Conservation (phyloP, 441 rosid species). For the Mallotus repandus region DNA sequence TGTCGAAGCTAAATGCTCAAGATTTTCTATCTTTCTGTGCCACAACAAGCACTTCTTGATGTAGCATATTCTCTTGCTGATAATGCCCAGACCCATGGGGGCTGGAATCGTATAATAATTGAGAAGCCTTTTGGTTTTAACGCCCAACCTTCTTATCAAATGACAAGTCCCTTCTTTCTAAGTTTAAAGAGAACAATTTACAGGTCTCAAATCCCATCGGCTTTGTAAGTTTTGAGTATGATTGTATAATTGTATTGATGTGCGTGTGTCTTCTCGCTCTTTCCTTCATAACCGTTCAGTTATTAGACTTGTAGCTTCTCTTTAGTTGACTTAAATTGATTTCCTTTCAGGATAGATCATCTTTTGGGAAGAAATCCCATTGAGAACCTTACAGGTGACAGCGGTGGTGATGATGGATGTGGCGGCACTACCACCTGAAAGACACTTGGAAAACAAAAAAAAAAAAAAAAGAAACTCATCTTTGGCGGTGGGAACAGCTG, state of each 20-base stretch:
- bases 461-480: too few relatives aligned
- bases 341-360: constrained; percentile 70
- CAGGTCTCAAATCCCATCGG: constrained; percentile 41
- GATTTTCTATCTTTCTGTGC: constrained; percentile 78
- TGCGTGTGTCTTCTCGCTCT: constrained; percentile 4
- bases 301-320: not conserved
- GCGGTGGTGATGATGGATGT: too few relatives aligned
- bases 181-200: constrained; percentile 71
- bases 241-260: not conserved
- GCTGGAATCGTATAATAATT: constrained; percentile 77
- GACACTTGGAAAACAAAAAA: too few relatives aligned
- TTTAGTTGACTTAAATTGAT: not conserved
- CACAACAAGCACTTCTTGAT: constrained; percentile 79
- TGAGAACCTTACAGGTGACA: constrained; percentile 60
- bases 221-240: not conserved
- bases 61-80: constrained; percentile 58
- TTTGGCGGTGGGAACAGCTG: too few relatives aligned
- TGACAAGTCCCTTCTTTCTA: constrained; percentile 65
- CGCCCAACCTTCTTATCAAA: constrained; percentile 46
- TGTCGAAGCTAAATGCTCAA: constrained; percentile 62
- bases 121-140: constrained; percentile 86
- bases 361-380: constrained; percentile 75
- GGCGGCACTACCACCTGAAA: too few relatives aligned
- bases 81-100: constrained; percentile 58
- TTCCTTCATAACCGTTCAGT: not conserved